A percentile compares a stretch with the other conserved stretches of the same genome.
These are phyloP conservation scores for Saturnispora diversa DNA, from an alignment of 805 yeast genomes.

Conservation along the genomic window DNA sequence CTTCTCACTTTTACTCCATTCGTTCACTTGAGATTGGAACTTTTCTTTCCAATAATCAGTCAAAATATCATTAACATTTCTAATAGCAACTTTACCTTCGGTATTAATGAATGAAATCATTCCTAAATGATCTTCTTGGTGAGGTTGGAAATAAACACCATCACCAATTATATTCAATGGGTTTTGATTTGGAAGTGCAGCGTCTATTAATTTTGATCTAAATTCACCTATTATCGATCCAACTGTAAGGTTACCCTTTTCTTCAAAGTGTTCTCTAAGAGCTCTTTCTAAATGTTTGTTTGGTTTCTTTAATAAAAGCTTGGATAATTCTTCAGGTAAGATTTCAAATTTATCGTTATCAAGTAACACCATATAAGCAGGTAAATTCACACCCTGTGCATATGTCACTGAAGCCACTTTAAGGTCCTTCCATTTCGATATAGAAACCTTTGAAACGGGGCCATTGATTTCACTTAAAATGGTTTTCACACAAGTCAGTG, in stretches of 20 bases:
- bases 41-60: constrained; percentile 9
- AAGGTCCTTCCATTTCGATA: not conserved
- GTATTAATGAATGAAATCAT: constrained; percentile 6
- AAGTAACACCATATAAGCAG: constrained; percentile 2
- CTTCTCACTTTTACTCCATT: not conserved
- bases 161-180: not conserved
- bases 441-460: constrained; percentile 11
- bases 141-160: constrained; percentile 9
- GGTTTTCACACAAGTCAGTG: constrained; percentile 11
- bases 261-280: constrained; percentile 1
- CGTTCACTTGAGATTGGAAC: not conserved
- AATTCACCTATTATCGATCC: constrained; percentile 4
- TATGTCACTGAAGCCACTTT: constrained; percentile 1
- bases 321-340: not conserved
- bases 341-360: not conserved
- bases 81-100: constrained; percentile 9
- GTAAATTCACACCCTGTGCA: constrained; percentile 3
- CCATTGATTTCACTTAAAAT: constrained; percentile 7
- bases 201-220: constrained; percentile 1
- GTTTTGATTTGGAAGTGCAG: not conserved
- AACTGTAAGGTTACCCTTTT: not conserved
- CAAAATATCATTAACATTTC: constrained; percentile 5
- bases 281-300: not conserved
- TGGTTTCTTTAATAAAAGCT: not conserved
- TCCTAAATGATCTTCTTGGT: not conserved